Evolutionary conservation across 2,329 filamentous ascomycete genomes (phyloP), one percentile per base, ranked within the genome.

Genomic region (Paracamarosporium sp.): DNA sequence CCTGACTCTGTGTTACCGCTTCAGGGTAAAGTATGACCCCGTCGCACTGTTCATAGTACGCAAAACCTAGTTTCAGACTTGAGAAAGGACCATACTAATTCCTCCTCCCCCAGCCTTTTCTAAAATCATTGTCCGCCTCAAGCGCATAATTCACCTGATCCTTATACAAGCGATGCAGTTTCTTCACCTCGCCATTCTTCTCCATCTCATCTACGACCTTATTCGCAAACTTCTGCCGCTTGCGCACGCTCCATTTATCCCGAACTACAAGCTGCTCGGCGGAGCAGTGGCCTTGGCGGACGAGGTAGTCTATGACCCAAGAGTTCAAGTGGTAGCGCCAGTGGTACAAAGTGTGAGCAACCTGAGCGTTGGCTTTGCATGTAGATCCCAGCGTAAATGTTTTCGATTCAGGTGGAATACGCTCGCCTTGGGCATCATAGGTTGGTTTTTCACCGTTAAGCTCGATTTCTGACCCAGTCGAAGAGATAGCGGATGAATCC

Each of bases 291-390:
- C 86, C 87, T 57, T 88, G 81, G 1, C 74, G 74, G 24, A 81
- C 75, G 0, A 95, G 84, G 52, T 85, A 86, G 27, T 83, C 81
- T 24, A 89, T 81, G 0, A 93, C 88, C 83, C 85, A 90, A 62
- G 88, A 83, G 68, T 90, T 88, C n/a, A 94, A 85, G 44, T 88
- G 85, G 58, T 85, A 86, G 55, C 89, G 88, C 91, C 91, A 93
- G 76, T 95, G 91, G 4, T 87, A 83, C 3, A 94, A 81, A 1
- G 83, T 84, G 69, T 94, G 91, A 0, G 90, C 88, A 36, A 88
- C 88, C 62, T 87, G 81, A 0, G 91, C 90, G 63, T 89, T 89
- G 30, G 78, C 76, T 67, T 83, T 85, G 78, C 88, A 90, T 58
- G 71, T 74, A 4, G 59, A 64, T 30, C 73, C 73, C 1, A 76